Evolutionary conservation across 371 early-diverging fungal genomes (phyloP), one percentile per base, ranked within the genome.

Genomic region (Rhizomucor pusillus): DNA sequence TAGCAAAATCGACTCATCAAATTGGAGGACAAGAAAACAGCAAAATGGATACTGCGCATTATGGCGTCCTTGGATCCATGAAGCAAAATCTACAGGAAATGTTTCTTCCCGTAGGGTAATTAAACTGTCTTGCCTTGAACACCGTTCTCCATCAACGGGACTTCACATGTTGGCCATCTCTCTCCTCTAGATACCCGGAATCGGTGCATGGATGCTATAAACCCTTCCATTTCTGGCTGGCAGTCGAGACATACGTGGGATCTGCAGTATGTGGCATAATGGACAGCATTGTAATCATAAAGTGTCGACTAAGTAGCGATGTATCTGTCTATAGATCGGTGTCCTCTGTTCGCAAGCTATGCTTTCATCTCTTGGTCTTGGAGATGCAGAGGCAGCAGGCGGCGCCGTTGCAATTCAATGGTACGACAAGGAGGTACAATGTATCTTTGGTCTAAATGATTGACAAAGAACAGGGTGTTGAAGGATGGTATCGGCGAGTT

Each of bases 381-480:
- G 77, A 3, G 58, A 67, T 24, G 77, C 63, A 9, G 81, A 82
- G 47, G 82, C 85, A 6, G 67, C 80, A 7, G 85, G 82, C 18
- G 82, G 81, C 16, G 87, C 89, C 14, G 85, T 88, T 6, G 89
- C 85, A 5, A 84, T 88, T 56, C 86, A 85, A 71, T 85, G 87
- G 87, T 78, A 63, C 41, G 29, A 33, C 7, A 20, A 3, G 24
- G 2, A 20, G 3, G 47, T 10, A 50, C n/a, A 1, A 50, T 18
- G 16, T 9, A 18, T 1, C 0, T 16, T 18, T n/a, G 7, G 33
- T 20, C 14, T 57, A 18, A 35, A n/a, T 46, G 16, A 36, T 41
- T 22, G 18, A 41, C 10, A 40, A 12, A 19, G n/a, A 25, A 60
- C 43, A 71, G 76, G 75, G 84, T 87, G 0, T 62, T 89, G 20